Evolutionary conservation across 2,329 filamentous ascomycete genomes (phyloP).

Genomic region (Aureobasidium sp.): DNA sequence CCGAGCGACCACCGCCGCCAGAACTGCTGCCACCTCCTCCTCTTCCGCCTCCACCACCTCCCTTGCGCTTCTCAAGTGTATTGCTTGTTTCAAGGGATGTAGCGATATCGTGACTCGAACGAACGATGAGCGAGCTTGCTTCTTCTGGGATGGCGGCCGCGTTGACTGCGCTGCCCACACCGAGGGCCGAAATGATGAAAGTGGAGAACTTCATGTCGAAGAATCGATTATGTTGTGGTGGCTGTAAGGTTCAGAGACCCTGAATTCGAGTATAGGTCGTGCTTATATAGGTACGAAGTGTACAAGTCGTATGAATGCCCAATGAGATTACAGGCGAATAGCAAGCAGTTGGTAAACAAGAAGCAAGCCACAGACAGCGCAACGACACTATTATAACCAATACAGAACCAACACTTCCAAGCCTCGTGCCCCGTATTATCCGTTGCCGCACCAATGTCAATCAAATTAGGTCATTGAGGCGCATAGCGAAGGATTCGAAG

Average conservation of each 20-base stretch:
- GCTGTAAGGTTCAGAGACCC: background rate
- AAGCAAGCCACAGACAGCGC: background rate
- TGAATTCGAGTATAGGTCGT: background rate
- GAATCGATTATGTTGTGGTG: background rate
- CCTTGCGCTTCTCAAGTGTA: conserved; percentile 42
- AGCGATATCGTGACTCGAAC: background rate
- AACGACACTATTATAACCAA: background rate
- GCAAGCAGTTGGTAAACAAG: background rate
- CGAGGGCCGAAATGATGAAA: conserved; percentile 1
- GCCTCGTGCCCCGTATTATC: background rate
- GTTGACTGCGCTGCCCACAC: conserved; percentile 2
- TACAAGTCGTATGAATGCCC: background rate
- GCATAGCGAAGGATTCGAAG: background rate
- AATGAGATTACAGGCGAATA: background rate
- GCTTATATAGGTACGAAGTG: background rate
- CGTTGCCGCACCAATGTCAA: background rate
- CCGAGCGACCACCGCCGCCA: conserved; percentile 20
- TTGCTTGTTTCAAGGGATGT: conserved; percentile 22
- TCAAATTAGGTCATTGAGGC: conserved; percentile 11
- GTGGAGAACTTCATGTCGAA: conserved; percentile 1
- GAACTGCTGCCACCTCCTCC: conserved; percentile 28
- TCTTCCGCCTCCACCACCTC: conserved; percentile 39
- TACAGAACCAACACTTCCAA: conserved; percentile 1
- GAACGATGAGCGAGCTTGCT: conserved; percentile 6
- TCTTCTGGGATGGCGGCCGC: conserved; percentile 12